A percentile compares a stretch with the other conserved stretches of the same genome.
phyloP scores from a whole-genome alignment of 2,329 filamentous ascomycete genomes.

The Fusarium luffae region DNA sequence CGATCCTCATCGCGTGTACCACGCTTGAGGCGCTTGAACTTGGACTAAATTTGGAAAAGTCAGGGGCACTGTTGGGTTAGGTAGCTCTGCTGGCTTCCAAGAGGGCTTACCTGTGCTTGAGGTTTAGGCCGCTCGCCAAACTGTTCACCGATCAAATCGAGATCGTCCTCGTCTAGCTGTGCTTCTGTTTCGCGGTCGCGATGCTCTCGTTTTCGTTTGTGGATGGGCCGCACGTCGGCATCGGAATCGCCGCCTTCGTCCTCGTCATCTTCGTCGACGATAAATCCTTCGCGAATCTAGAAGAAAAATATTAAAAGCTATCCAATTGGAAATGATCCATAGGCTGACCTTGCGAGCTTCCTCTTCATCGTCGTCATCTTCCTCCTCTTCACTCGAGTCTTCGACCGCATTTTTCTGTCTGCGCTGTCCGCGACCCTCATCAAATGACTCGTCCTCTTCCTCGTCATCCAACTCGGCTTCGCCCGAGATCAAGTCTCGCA shows the following conservation, averaged over 20 bases:
- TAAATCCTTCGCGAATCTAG: conserved; percentile 93
- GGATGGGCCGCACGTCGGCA: conserved; percentile 62
- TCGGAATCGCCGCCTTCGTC: conserved; percentile 72
- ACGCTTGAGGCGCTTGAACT: conserved; percentile 96
- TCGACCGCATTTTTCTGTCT: conserved; percentile 64
- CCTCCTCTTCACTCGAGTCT: conserved; percentile 92
- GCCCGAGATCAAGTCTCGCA: conserved; percentile 83
- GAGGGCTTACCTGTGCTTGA: conserved; percentile 73
- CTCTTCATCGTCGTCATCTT: conserved; percentile 91
- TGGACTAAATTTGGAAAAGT: conserved; percentile 65
- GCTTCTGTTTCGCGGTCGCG: conserved; percentile 85
- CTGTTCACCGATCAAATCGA: conserved; percentile 91
- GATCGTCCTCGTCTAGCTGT: conserved; percentile 92
- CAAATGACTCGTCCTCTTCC: conserved; percentile 84
- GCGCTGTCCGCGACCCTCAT: conserved; percentile 77
- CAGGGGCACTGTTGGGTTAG: neutral
- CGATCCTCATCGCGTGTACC: conserved; percentile 81
- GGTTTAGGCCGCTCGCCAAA: conserved; percentile 72
- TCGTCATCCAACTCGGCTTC: conserved; percentile 89
- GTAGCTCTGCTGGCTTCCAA: neutral
- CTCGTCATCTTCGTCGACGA: conserved; percentile 90
- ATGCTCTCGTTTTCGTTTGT: conserved; percentile 80
- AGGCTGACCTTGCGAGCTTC: conserved; percentile 76
- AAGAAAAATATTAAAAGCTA: conserved; percentile 22
- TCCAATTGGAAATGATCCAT: neutral